These are phyloP conservation scores for Puccinia polysora DNA, from an alignment of 1,284 basidiomycete genomes.

Conservation along the genomic window DNA sequence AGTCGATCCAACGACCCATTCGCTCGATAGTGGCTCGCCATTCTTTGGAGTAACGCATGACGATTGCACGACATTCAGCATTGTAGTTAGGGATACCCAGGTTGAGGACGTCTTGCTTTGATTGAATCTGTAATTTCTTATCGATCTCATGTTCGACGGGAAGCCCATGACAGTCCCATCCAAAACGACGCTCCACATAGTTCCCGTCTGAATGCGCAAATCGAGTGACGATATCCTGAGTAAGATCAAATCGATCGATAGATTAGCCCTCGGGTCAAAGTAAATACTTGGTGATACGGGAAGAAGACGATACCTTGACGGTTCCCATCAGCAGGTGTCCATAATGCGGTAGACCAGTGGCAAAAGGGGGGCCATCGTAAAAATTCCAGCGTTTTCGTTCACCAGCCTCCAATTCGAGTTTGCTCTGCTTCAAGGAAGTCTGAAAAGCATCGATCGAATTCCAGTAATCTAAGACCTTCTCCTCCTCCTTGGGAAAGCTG, in stretches of 20 bases:
- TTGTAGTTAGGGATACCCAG: constrained; percentile 99
- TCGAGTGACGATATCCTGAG: constrained; percentile 87
- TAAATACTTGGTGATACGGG: neutral
- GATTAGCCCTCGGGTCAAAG: neutral
- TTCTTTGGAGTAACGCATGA: constrained; percentile 92
- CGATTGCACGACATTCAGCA: constrained; percentile 89
- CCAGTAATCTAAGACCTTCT: constrained; percentile 89
- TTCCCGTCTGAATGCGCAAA: constrained; percentile 90
- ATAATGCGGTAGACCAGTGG: constrained; percentile 94
- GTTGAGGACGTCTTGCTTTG: constrained; percentile 85
- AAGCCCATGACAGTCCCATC: constrained; percentile 98
- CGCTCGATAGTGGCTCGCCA: constrained; percentile 94
- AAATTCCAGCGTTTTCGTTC: constrained; percentile 57
- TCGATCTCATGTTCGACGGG: constrained; percentile 99
- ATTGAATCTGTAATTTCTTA: constrained; percentile 87
- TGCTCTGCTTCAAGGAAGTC: constrained; percentile 82
- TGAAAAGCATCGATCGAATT: constrained; percentile 95
- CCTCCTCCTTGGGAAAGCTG: constrained; percentile 85
- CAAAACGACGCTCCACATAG: constrained; percentile 91
- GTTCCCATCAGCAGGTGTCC: constrained; percentile 69
- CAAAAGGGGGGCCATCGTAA: constrained; percentile 97
- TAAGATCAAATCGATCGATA: neutral
- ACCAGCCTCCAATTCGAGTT: constrained; percentile 54
- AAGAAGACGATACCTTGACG: constrained; percentile 67
- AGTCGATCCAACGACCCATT: constrained; percentile 99